Conservation (phyloP, 345 rosid genomes). For the Rhodomyrtus tomentosa region DNA sequence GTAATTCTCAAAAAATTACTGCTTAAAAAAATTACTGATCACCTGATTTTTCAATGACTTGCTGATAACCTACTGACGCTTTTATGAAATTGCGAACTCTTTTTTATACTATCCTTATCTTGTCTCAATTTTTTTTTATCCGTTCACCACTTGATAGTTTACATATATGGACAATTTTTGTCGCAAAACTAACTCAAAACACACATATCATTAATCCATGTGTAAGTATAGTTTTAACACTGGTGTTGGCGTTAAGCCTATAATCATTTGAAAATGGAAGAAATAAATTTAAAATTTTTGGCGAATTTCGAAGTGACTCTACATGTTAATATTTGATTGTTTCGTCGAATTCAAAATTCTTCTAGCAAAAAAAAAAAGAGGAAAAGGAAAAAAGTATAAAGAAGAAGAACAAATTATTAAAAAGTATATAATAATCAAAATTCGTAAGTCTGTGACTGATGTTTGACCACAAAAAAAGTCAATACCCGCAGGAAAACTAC, state of each 20-base stretch:
- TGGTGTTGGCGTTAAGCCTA: not conserved
- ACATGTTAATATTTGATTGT: not conserved
- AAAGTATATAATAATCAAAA: not conserved
- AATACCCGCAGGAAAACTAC: not conserved
- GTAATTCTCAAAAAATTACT: not conserved
- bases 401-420: not conserved
- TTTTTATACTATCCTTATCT: not conserved
- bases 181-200: not conserved
- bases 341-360: not conserved
- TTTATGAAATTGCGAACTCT: not conserved
- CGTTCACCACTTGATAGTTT: not conserved
- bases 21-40: not conserved
- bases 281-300: not conserved
- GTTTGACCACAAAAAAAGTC: not conserved
- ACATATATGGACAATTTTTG: not conserved
- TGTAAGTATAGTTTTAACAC: not conserved
- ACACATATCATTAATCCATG: not conserved
- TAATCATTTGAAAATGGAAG: not conserved
- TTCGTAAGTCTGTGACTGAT: not conserved
- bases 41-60: not conserved
- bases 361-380: not conserved
- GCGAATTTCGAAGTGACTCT: not conserved
- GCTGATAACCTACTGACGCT: not conserved
- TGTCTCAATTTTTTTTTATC: not conserved
- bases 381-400: not conserved